A percentile compares a stretch with the other conserved stretches of the same genome.
Evolutionary conservation across 2,329 filamentous ascomycete genomes (phyloP).

Genomic region (Diaporthe vaccinii): DNA sequence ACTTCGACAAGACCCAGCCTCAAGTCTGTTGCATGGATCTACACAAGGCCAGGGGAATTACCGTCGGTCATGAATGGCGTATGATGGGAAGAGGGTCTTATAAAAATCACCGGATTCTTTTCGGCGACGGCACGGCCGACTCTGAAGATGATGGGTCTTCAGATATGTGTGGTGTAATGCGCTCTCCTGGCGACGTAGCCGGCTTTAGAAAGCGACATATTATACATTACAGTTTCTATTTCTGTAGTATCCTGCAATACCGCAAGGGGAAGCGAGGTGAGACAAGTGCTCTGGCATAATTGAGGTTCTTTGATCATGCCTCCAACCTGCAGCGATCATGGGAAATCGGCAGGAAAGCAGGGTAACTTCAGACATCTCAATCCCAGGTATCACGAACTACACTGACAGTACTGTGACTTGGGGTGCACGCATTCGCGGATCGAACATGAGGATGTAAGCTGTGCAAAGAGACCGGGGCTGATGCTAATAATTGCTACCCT

Average conservation of each 20-base stretch:
- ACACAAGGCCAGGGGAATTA: background rate
- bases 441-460: background rate
- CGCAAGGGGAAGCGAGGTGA: background rate
- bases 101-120: background rate
- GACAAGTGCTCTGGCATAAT: background rate
- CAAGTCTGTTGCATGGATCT: background rate
- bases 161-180: background rate
- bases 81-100: background rate
- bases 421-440: background rate
- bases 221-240: background rate
- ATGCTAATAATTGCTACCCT: conserved; percentile 1
- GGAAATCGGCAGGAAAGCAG: no score
- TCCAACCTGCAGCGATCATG: background rate
- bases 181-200: background rate
- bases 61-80: background rate
- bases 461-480: background rate
- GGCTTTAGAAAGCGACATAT: background rate
- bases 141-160: background rate
- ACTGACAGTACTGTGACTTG: background rate
- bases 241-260: background rate
- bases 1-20: background rate
- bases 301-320: background rate
- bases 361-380: background rate
- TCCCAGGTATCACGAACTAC: background rate
- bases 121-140: background rate